Conservation (phyloP, 1,284 basidiomycete species). For the Microbotryum silenes-acaulis region DNA sequence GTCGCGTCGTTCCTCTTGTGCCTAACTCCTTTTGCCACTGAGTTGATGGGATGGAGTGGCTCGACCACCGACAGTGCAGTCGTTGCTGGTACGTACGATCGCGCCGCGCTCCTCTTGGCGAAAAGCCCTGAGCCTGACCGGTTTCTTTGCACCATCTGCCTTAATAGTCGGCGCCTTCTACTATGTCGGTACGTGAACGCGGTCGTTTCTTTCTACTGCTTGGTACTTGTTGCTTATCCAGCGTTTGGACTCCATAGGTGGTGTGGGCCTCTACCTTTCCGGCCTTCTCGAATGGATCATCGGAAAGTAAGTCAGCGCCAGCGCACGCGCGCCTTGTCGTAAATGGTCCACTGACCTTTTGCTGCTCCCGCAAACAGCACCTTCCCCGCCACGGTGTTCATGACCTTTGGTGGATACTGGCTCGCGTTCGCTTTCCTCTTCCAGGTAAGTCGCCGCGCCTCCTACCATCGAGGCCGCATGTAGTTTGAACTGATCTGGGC, state of each 20-base stretch:
- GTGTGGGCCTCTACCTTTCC: conserved; percentile 22
- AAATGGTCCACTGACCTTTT: background rate
- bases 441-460: too few species aligned
- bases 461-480: too few species aligned
- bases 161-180: too few species aligned
- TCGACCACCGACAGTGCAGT: conserved; percentile 13
- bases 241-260: conserved; percentile 8
- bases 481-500: background rate
- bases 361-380: conserved; percentile 11
- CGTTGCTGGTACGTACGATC: background rate
- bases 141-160: too few species aligned
- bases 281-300: conserved; percentile 27
- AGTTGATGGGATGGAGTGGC: conserved; percentile 16
- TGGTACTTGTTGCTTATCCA: too few species aligned
- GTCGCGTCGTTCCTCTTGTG: conserved; percentile 26
- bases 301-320: conserved; percentile 3
- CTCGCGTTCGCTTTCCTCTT: conserved; percentile 5
- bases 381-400: conserved; percentile 32
- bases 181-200: too few species aligned
- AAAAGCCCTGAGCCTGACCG: too few species aligned
- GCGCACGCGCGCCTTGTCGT: background rate
- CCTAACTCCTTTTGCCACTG: conserved; percentile 23
- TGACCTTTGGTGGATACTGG: conserved; percentile 32
- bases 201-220: too few species aligned
- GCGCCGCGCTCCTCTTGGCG: conserved; percentile 1